These are phyloP conservation scores for Paxillus rubicundulus DNA, from an alignment of 768 basidiomycete species.

Conservation along the genomic window DNA sequence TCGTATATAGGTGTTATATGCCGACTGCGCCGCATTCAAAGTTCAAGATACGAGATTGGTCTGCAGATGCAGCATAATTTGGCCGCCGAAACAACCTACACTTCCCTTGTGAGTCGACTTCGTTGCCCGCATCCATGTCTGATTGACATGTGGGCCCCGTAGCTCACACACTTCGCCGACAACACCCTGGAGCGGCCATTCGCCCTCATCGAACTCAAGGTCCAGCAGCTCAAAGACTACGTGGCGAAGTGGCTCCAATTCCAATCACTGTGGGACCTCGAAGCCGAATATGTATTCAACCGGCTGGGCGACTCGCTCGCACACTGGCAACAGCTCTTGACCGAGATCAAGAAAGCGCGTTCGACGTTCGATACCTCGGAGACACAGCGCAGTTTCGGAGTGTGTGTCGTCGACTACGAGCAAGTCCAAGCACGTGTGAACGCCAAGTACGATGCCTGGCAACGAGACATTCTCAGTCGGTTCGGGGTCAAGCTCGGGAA, in stretches of 20 bases:
- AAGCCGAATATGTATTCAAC: constrained; percentile 94
- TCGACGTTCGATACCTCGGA: constrained; percentile 97
- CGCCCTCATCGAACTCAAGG: constrained; percentile 80
- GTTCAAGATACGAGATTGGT: constrained; percentile 95
- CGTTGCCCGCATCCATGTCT: not conserved
- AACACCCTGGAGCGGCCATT: constrained; percentile 80
- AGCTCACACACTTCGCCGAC: constrained; percentile 77
- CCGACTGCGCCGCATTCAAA: constrained; percentile 81
- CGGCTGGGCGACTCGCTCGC: constrained; percentile 91
- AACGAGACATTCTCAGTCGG: constrained; percentile 87
- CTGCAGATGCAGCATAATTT: constrained; percentile 79
- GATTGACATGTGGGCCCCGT: constrained; percentile 8
- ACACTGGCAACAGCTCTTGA: constrained; percentile 93
- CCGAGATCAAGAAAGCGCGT: constrained; percentile 95
- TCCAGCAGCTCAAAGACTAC: constrained; percentile 84
- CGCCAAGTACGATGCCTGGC: constrained; percentile 98
- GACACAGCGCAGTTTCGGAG: constrained; percentile 87
- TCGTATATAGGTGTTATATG: constrained; percentile 71
- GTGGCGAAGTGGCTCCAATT: constrained; percentile 98
- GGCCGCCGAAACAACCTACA: constrained; percentile 73
- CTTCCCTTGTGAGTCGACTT: constrained; percentile 60
- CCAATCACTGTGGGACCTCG: constrained; percentile 98
- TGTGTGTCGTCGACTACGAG: constrained; percentile 95
- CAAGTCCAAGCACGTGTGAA: constrained; percentile 97
- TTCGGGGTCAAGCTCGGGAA: constrained; percentile 93